Percentiles rank a stretch among this genome's conserved stretches.
Evolutionary conservation across 2,329 filamentous ascomycete species (phyloP).

Genomic region (Colletotrichum tropicale): DNA sequence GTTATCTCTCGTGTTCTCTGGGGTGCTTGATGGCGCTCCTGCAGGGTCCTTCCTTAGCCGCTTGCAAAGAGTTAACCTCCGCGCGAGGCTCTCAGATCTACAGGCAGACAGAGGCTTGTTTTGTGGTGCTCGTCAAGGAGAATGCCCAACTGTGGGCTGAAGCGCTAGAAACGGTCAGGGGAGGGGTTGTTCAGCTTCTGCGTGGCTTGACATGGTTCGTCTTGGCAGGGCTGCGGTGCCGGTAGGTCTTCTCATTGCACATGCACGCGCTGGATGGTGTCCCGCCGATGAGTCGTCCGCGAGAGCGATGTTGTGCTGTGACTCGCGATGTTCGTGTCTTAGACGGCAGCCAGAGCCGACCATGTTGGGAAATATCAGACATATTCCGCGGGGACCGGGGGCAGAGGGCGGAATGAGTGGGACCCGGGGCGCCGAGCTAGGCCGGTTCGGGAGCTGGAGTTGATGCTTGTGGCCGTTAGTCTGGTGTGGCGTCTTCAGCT

Average conservation of each 20-base stretch:
- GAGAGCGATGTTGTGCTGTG: background rate
- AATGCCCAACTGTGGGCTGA: background rate
- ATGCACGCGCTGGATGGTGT: background rate
- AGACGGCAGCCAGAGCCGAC: background rate
- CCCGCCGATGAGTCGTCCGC: background rate
- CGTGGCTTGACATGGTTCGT: background rate
- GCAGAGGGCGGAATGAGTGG: conserved; percentile 9
- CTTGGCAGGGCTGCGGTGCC: background rate
- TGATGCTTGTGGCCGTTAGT: background rate
- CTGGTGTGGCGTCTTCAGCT: conserved; percentile 12
- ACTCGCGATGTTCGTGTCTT: background rate
- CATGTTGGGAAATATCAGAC: background rate
- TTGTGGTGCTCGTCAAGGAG: background rate
- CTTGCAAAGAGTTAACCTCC: background rate
- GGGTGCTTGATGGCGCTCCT: background rate
- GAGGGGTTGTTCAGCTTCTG: conserved; percentile 9
- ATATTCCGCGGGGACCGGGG: conserved; percentile 16
- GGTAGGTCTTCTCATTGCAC: background rate
- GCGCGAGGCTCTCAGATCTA: background rate
- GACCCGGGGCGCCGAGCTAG: background rate
- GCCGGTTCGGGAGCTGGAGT: conserved; percentile 11
- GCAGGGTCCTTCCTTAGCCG: background rate
- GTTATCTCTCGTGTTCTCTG: background rate
- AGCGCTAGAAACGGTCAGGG: background rate
- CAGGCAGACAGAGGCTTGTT: background rate